Conservation (phyloP, 805 yeast genomes). For the Teunomyces atbi region DNA sequence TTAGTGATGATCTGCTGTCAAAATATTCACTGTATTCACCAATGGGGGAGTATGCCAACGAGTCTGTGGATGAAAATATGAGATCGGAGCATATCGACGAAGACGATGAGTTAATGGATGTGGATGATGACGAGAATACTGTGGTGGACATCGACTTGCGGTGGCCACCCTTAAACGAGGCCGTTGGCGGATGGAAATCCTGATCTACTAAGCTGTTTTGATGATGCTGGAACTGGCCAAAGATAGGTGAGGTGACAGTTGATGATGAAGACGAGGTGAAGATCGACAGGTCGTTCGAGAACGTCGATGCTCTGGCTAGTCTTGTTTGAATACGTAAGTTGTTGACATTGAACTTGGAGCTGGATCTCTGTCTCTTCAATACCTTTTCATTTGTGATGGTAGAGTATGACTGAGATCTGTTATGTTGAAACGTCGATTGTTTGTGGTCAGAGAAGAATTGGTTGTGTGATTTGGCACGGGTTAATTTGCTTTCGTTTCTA, state of each 20-base stretch:
- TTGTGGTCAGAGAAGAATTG: conserved; percentile 9
- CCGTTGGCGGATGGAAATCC: conserved; percentile 29
- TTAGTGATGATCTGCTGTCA: conserved; percentile 14
- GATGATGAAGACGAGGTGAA: conserved; percentile 13
- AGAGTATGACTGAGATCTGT: conserved; percentile 28
- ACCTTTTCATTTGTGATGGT: conserved; percentile 30
- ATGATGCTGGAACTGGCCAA: conserved; percentile 1
- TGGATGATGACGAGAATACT: conserved; percentile 19
- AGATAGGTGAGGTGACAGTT: conserved; percentile 4
- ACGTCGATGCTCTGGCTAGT: conserved; percentile 25
- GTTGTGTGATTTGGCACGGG: conserved; percentile 37
- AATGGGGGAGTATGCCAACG: conserved; percentile 24
- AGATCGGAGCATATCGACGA: conserved; percentile 28
- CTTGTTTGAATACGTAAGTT: conserved; percentile 9
- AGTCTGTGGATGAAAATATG: conserved; percentile 28
- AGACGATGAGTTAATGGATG: conserved; percentile 29
- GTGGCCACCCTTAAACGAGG: conserved; percentile 19
- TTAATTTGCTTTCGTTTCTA: conserved; percentile 41
- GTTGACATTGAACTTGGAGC: conserved; percentile 9
- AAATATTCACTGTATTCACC: conserved; percentile 25
- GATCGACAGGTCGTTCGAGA: conserved; percentile 21
- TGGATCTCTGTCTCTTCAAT: conserved; percentile 31
- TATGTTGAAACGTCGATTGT: conserved; percentile 12
- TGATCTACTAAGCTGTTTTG: conserved; percentile 9
- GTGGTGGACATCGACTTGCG: conserved; percentile 17